phyloP scores from a whole-genome alignment of 345 rosid genomes.

The Ceriops zippeliana region DNA sequence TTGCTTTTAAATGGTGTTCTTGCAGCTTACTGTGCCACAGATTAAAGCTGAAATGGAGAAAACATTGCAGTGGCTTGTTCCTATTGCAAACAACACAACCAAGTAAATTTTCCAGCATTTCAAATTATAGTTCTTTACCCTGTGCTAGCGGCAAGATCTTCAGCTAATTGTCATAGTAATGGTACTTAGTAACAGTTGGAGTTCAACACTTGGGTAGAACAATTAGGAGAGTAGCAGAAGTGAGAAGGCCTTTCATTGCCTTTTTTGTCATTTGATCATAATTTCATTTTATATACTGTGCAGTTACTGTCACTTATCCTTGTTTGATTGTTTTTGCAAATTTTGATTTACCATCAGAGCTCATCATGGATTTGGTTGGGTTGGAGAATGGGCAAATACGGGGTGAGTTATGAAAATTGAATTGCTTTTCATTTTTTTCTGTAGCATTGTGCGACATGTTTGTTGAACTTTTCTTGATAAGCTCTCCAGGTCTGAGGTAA shows the following conservation, averaged over 20 bases:
- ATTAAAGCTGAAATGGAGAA: slow-evolving; percentile 96
- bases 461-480: slow-evolving; percentile 8
- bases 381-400: slow-evolving; percentile 98
- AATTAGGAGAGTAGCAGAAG: neutral
- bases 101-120: slow-evolving; percentile 46
- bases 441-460: neutral
- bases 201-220: too few species aligned
- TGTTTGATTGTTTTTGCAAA: slow-evolving; percentile 14
- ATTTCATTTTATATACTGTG: neutral
- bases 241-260: neutral
- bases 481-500: slow-evolving; percentile 60
- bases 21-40: slow-evolving; percentile 71
- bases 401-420: slow-evolving; percentile 51
- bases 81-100: slow-evolving; percentile 86
- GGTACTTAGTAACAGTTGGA: too few species aligned
- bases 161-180: neutral
- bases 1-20: slow-evolving; percentile 16
- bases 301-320: neutral
- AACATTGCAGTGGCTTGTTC: slow-evolving; percentile 95
- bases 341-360: slow-evolving; percentile 49
- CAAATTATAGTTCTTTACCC: neutral
- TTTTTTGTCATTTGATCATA: neutral
- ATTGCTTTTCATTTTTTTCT: slow-evolving; percentile 8
- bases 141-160: neutral
- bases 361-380: slow-evolving; percentile 99